Conservation (phyloP, 495 filamentous ascomycete species). For the Penicillium arizonense region DNA sequence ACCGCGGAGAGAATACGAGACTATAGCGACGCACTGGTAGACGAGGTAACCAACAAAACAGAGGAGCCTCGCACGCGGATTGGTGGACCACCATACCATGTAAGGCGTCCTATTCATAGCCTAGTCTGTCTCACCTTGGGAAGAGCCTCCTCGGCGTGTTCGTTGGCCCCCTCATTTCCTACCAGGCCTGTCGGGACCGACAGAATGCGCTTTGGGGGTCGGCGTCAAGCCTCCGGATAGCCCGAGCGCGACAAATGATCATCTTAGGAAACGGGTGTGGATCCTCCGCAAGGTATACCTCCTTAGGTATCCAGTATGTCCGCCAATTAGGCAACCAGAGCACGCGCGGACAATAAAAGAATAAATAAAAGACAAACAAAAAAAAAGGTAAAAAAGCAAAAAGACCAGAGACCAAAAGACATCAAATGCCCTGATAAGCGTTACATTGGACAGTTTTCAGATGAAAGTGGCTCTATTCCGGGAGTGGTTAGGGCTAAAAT, state of each 20-base stretch:
- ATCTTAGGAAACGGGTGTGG: background rate
- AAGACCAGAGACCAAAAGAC: background rate
- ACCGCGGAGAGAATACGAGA: background rate
- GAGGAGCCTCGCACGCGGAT: background rate
- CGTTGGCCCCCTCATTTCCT: background rate
- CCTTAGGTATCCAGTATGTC: conserved; percentile 9
- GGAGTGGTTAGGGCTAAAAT: conserved; percentile 12
- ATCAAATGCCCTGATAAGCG: background rate
- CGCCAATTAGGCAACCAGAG: conserved; percentile 13
- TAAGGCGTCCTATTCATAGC: conserved; percentile 8
- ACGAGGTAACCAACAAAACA: too few species aligned
- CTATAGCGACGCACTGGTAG: conserved; percentile 4
- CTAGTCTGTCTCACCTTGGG: background rate
- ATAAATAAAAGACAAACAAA: background rate
- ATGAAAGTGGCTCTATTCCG: conserved; percentile 10
- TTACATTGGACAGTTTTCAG: conserved; percentile 17
- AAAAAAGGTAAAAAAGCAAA: background rate
- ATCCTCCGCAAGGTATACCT: background rate
- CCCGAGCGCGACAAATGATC: too few species aligned
- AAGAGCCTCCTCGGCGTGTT: conserved; percentile 7
- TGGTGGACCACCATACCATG: background rate
- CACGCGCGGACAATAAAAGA: conserved; percentile 1
- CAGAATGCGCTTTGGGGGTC: too few species aligned
- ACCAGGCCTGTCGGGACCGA: background rate
- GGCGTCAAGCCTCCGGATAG: too few species aligned